Percentiles rank a stretch among this genome's conserved stretches.
Evolutionary conservation across 164 flowering plant species (phyloP).

Genomic region (Chloranthus sessilifolius): DNA sequence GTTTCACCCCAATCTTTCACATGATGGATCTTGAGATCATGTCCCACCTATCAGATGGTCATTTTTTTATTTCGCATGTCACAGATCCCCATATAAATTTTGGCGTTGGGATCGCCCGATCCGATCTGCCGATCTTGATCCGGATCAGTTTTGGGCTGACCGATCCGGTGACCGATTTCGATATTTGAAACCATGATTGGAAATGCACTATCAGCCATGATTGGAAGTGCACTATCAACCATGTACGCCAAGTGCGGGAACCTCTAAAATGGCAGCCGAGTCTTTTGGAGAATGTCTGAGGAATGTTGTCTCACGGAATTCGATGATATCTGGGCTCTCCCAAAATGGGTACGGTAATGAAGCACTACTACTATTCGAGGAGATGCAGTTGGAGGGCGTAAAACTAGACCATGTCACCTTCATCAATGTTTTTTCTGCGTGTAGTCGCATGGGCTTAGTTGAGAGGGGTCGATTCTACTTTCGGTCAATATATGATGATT

Average conservation of each 20-base stretch:
- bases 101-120: too few species aligned
- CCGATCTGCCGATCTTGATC: too few species aligned
- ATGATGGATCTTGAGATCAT: too few species aligned
- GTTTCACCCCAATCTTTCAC: too few species aligned
- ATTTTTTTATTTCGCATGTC: too few species aligned
- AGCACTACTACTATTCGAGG: conserved; percentile 65
- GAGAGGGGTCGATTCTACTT: conserved; percentile 63
- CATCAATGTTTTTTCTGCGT: conserved; percentile 72
- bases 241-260: conserved; percentile 84
- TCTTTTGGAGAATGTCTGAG: conserved; percentile 56
- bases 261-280: conserved; percentile 49
- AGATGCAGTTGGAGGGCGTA: conserved; percentile 52
- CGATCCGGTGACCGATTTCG: too few species aligned
- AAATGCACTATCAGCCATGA: too few species aligned
- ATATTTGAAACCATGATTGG: too few species aligned
- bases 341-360: conserved; percentile 64
- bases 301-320: conserved; percentile 74
- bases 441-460: conserved; percentile 80
- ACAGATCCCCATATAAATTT: too few species aligned
- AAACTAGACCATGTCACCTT: conserved; percentile 72
- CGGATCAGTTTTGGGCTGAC: too few species aligned
- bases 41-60: too few species aligned
- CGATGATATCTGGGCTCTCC: conserved; percentile 83
- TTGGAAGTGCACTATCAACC: conserved; percentile 71
- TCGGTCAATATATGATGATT: conserved; percentile 45